Conservation (phyloP, 2,329 filamentous ascomycete genomes). For the Trichoderma lentiforme region DNA sequence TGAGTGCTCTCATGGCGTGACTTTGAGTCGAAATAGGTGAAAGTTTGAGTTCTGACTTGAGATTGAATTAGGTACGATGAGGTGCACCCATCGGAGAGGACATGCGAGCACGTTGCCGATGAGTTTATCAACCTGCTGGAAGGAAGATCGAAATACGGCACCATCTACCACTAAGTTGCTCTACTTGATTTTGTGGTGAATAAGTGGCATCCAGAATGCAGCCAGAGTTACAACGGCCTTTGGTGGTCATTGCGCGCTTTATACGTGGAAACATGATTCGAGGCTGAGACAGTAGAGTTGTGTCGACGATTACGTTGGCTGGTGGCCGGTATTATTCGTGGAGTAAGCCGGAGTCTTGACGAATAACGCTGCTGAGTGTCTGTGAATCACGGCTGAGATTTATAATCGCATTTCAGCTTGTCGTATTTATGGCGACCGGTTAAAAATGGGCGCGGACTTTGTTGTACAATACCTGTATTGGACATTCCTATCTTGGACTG, state of each 20-base stretch:
- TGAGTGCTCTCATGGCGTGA: slow-evolving; percentile 30
- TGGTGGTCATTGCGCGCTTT: not conserved
- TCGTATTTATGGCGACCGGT: not conserved
- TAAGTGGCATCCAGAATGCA: not conserved
- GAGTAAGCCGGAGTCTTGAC: not conserved
- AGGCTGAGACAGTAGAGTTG: not conserved
- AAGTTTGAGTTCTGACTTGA: not conserved
- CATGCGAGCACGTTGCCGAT: slow-evolving; percentile 42
- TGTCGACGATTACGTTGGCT: not conserved
- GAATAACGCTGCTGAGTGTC: not conserved
- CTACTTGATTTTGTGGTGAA: not conserved
- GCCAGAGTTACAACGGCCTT: not conserved
- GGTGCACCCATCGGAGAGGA: slow-evolving; percentile 66
- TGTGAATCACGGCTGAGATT: not conserved
- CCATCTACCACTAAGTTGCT: slow-evolving; percentile 24
- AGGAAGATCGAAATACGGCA: slow-evolving; percentile 41
- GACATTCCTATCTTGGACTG: not conserved
- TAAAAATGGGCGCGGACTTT: too few relatives aligned
- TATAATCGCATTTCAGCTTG: not conserved
- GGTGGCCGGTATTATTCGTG: not conserved
- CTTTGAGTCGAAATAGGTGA: not conserved
- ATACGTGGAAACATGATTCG: not conserved
- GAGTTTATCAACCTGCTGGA: slow-evolving; percentile 41
- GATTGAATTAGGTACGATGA: slow-evolving; percentile 52
- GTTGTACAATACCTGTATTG: not conserved